Conservation (phyloP, 1,284 basidiomycete species). For the Ganoderma sinense region DNA sequence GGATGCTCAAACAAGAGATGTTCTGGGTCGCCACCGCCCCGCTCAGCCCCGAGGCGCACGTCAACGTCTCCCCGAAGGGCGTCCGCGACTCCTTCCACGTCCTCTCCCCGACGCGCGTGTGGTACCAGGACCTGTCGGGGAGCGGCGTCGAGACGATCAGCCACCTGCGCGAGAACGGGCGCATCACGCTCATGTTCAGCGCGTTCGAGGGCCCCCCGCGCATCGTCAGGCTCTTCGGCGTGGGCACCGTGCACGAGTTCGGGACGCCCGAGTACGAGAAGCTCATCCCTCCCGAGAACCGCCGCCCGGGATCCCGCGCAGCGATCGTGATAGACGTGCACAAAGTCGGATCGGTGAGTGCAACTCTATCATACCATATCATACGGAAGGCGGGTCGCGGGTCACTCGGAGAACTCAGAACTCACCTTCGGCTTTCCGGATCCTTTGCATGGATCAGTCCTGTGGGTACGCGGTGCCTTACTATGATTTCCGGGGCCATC, state of each 20-base stretch:
- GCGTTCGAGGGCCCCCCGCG: constrained; percentile 63
- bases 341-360: constrained; percentile 60
- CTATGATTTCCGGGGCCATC: constrained; percentile 55
- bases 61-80: constrained; percentile 67
- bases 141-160: constrained; percentile 65
- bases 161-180: constrained; percentile 64
- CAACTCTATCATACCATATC: too few species aligned
- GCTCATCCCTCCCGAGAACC: constrained; percentile 50
- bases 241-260: constrained; percentile 59
- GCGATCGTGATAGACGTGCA: constrained; percentile 60
- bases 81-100: constrained; percentile 59
- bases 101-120: constrained; percentile 53
- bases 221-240: constrained; percentile 59
- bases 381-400: not conserved
- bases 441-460: constrained; percentile 43
- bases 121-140: constrained; percentile 66
- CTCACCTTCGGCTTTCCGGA: not conserved
- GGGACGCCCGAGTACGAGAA: constrained; percentile 59
- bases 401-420: too few species aligned
- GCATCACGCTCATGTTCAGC: constrained; percentile 63
- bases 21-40: constrained; percentile 70
- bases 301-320: constrained; percentile 60
- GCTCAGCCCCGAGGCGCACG: constrained; percentile 53
- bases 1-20: constrained; percentile 59
- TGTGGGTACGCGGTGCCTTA: constrained; percentile 63